A percentile compares a stretch with the other conserved stretches of the same genome.
Evolutionary conservation across 176 grass and related monocot species (phyloP).

Genomic region (Tillandsia fasciculata): DNA sequence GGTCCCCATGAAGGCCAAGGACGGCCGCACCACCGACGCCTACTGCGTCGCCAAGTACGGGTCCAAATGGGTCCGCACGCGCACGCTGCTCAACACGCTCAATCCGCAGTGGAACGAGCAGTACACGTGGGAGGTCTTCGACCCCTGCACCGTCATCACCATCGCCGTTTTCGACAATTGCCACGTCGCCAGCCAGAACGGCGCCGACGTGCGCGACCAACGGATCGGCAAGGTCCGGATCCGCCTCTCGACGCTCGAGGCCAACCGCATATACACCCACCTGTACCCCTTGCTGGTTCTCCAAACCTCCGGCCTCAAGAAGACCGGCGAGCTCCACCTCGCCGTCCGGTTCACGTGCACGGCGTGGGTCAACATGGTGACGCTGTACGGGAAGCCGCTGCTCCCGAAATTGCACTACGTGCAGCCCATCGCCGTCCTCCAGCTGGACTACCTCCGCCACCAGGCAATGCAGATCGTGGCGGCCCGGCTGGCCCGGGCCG

Average conservation of each 20-base stretch:
- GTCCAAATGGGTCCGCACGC: slow-evolving; percentile 78
- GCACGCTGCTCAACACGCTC: slow-evolving; percentile 62
- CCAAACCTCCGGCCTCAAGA: slow-evolving; percentile 66
- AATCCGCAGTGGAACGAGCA: slow-evolving; percentile 93
- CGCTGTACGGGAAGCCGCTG: slow-evolving; percentile 59
- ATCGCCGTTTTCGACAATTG: slow-evolving; percentile 80
- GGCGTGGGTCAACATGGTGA: slow-evolving; percentile 87
- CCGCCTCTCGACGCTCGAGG: slow-evolving; percentile 67
- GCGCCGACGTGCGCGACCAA: slow-evolving; percentile 40
- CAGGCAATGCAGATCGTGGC: slow-evolving; percentile 75
- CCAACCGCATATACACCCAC: slow-evolving; percentile 86
- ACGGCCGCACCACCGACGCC: slow-evolving; percentile 57
- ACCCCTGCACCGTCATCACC: slow-evolving; percentile 83
- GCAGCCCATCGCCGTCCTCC: slow-evolving; percentile 67
- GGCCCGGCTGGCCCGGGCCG: slow-evolving; percentile 55
- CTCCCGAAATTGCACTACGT: slow-evolving; percentile 94
- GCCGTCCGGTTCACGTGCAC: slow-evolving; percentile 89
- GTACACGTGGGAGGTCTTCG: slow-evolving; percentile 95
- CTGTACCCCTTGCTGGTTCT: slow-evolving; percentile 81
- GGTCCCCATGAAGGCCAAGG: slow-evolving; percentile 77
- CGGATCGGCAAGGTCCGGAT: slow-evolving; percentile 91
- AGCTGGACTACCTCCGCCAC: slow-evolving; percentile 63
- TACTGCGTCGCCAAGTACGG: slow-evolving; percentile 95
- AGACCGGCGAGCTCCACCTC: slow-evolving; percentile 83
- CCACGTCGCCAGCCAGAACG: slow-evolving; percentile 51